Evolutionary conservation across 352 stramenopile species (phyloP), one percentile per base, ranked within the genome.

Genomic region (Elongisporangium prolatum): DNA sequence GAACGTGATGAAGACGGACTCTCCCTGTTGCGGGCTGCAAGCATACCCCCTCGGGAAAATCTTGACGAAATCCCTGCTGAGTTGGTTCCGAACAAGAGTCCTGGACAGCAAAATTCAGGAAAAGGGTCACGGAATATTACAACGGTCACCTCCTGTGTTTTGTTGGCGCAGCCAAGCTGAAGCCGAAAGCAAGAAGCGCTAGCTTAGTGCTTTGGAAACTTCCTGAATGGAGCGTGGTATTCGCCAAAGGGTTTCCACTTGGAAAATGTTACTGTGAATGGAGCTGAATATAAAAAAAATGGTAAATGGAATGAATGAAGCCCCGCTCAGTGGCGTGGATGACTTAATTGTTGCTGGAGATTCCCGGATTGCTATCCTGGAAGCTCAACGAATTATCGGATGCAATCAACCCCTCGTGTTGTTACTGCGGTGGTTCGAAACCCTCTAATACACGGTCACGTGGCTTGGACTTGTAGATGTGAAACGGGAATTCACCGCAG

Each of bases 211-310:
- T 8, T 3, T 56, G 51, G 51, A 16, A 56, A 20, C 22, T 56
- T 18, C 51, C 51, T 16, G 18, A 21, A 18, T 56, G 51, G 51
- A 2, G 21, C 4, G 51, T 56, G 1, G 5, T 56, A 2, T 16
- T 18, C 6, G 18, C 51, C 16, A 7, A 18, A 7, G n/a, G 51
- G 51, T 16, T 40, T 47, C 16, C 14, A 16, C 47, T 37, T 56
- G 22, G 21, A 44, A 5, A 37, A 56, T 17, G 51, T 56, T 18
- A 56, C 51, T n/a, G 51, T 56, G 51, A 56, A 56, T 18, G 51
- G 47, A 22, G 51, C 51, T 20, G 22, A 56, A 47, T 56, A 56
- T 47, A n/a, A 7, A 56, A 24, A 24, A 24, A 24, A 16, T 56
- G 7, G 7, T 56, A 11, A 40, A 20, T 24, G 24, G 51, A 47